Percentiles rank a stretch among this genome's conserved stretches.
Evolutionary conservation across 495 filamentous ascomycete genomes (phyloP).

Genomic region (Penicillium samsonianum): DNA sequence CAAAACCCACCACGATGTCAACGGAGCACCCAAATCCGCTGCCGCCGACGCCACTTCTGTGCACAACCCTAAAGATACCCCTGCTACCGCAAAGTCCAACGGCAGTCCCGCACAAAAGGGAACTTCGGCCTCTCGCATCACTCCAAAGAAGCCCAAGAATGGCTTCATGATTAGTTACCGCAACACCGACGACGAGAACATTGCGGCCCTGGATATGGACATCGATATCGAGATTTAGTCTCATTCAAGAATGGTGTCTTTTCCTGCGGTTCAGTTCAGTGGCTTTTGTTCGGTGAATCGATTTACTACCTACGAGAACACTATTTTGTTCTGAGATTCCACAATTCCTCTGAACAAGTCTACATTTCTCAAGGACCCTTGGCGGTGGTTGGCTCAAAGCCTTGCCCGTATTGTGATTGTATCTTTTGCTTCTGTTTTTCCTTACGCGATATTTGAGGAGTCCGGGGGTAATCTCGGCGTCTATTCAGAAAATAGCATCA

Average conservation of each 20-base stretch:
- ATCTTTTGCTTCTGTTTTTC: conserved; percentile 7
- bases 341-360: not conserved
- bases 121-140: conserved; percentile 36
- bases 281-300: not conserved
- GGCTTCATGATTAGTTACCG: conserved; percentile 68
- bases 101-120: conserved; percentile 26
- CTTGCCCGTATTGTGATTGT: conserved; percentile 2
- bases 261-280: not conserved
- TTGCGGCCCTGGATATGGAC: conserved; percentile 76
- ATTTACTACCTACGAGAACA: not conserved
- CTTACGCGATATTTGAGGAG: conserved; percentile 14
- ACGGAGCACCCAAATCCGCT: conserved; percentile 26
- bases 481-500: conserved; percentile 18
- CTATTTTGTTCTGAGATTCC: not conserved
- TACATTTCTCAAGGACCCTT: not conserved
- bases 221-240: conserved; percentile 75
- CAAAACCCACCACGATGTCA: conserved; percentile 62
- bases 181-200: conserved; percentile 81
- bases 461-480: conserved; percentile 13
- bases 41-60: conserved; percentile 43
- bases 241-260: not conserved
- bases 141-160: conserved; percentile 57
- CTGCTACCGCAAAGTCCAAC: conserved; percentile 36
- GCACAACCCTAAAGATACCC: conserved; percentile 51
- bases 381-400: not conserved